Percentiles rank a stretch among this genome's conserved stretches.
phyloP scores from a whole-genome alignment of 164 flowering plant species.

The Vitis rotundifolia region DNA sequence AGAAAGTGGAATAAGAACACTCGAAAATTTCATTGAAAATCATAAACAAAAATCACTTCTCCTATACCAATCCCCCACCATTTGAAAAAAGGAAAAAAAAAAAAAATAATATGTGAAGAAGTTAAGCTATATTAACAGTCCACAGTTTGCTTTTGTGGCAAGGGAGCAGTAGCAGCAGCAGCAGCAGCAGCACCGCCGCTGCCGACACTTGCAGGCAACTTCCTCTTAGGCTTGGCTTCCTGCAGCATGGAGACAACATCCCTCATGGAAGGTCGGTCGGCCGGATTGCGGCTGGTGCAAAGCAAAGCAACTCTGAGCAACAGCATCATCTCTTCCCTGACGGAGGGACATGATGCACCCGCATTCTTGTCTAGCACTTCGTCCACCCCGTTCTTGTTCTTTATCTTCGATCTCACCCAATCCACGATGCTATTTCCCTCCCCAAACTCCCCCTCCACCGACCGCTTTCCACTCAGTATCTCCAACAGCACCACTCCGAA shows the following conservation, averaged over 20 bases:
- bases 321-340: constrained; percentile 89
- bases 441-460: constrained; percentile 83
- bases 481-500: constrained; percentile 92
- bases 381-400: constrained; percentile 57
- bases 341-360: constrained; percentile 65
- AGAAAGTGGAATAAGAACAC: constrained; percentile 8
- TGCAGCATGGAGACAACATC: constrained; percentile 91
- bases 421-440: constrained; percentile 97
- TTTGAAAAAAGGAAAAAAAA: constrained; percentile 12
- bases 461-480: constrained; percentile 74
- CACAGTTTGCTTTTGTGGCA: constrained; percentile 25
- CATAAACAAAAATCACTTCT: constrained; percentile 20
- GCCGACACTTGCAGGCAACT: constrained; percentile 19
- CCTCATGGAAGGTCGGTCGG: constrained; percentile 93
- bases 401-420: constrained; percentile 79
- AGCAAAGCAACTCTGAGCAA: constrained; percentile 80
- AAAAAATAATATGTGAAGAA: constrained; percentile 11
- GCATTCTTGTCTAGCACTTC: constrained; percentile 80
- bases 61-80: constrained; percentile 50
- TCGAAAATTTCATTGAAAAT: constrained; percentile 17
- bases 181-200: constrained; percentile 13
- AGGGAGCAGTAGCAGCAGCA: constrained; percentile 17
- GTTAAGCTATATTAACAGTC: constrained; percentile 36
- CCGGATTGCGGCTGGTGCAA: constrained; percentile 86
- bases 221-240: constrained; percentile 91